Conservation (phyloP, 192 early-diverging fungal genomes). For the Gigaspora rosea region DNA sequence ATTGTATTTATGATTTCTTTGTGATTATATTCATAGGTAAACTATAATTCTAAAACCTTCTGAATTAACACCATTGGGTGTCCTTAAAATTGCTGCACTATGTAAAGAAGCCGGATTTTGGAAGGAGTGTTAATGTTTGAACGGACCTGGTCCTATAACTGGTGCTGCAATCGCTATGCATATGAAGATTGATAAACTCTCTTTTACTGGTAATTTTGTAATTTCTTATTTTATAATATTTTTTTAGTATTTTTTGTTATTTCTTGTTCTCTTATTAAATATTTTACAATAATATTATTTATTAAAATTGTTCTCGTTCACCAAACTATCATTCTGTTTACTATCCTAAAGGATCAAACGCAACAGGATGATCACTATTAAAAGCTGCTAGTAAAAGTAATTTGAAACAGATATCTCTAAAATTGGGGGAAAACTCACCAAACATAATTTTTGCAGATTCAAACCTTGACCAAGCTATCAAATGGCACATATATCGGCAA, state of each 20-base stretch:
- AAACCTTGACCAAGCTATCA: constrained; percentile 70
- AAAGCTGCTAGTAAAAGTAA: constrained; percentile 59
- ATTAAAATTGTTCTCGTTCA: background rate
- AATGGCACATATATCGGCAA: too few relatives aligned
- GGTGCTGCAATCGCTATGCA: constrained; percentile 73
- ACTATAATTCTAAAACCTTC: constrained; percentile 76
- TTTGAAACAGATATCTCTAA: constrained; percentile 76
- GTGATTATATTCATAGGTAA: constrained; percentile 36
- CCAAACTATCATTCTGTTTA: background rate
- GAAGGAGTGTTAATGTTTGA: constrained; percentile 76
- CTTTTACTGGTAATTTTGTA: constrained; percentile 68
- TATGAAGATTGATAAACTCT: constrained; percentile 64
- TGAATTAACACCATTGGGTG: constrained; percentile 67
- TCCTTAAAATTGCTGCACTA: constrained; percentile 64
- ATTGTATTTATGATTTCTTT: background rate
- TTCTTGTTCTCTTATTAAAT: background rate
- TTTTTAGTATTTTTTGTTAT: too few relatives aligned
- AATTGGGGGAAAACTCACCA: constrained; percentile 90
- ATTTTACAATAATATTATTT: too few relatives aligned
- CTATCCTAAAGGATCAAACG: constrained; percentile 53
- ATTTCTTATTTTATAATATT: too few relatives aligned
- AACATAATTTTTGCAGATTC: constrained; percentile 78
- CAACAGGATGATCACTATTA: constrained; percentile 66
- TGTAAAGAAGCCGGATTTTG: constrained; percentile 67
- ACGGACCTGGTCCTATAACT: constrained; percentile 68